These are phyloP conservation scores for Leersia perrieri DNA, from an alignment of 176 grass and related monocot species.

Conservation along the genomic window DNA sequence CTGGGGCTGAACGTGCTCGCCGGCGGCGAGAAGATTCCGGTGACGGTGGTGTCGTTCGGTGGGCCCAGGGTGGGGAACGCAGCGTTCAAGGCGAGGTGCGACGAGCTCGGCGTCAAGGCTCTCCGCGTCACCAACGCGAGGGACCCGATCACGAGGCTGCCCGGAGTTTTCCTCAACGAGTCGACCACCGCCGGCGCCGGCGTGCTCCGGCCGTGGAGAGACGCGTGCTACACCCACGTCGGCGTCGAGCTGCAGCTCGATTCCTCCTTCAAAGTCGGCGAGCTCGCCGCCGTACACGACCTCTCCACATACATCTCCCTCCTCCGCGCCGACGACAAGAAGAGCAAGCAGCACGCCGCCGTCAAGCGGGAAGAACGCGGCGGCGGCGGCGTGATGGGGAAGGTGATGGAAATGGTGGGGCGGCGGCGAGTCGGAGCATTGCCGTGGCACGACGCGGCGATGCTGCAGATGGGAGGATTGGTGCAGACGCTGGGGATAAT, in stretches of 20 bases:
- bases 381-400: conserved; percentile 31
- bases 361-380: background rate
- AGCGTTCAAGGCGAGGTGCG: conserved; percentile 68
- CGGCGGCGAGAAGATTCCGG: too few species aligned
- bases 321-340: conserved; percentile 34
- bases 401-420: conserved; percentile 36
- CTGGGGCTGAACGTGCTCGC: conserved; percentile 75
- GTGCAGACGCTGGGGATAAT: conserved; percentile 69
- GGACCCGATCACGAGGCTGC: conserved; percentile 74
- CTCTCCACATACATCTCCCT: conserved; percentile 64
- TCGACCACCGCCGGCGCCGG: background rate
- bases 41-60: conserved; percentile 85
- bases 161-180: conserved; percentile 80
- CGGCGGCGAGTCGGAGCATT: conserved; percentile 18
- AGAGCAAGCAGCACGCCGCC: background rate
- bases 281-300: conserved; percentile 71
- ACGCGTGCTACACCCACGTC: conserved; percentile 72
- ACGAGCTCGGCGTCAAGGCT: conserved; percentile 79
- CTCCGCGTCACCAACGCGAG: conserved; percentile 69
- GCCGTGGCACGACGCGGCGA: conserved; percentile 65
- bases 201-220: conserved; percentile 39
- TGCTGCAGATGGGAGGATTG: conserved; percentile 61
- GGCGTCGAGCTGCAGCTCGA: conserved; percentile 75
- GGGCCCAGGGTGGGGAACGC: conserved; percentile 79
- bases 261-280: conserved; percentile 53